Conservation (phyloP, 2,329 filamentous ascomycete species). For the Calonectria henricotiae region DNA sequence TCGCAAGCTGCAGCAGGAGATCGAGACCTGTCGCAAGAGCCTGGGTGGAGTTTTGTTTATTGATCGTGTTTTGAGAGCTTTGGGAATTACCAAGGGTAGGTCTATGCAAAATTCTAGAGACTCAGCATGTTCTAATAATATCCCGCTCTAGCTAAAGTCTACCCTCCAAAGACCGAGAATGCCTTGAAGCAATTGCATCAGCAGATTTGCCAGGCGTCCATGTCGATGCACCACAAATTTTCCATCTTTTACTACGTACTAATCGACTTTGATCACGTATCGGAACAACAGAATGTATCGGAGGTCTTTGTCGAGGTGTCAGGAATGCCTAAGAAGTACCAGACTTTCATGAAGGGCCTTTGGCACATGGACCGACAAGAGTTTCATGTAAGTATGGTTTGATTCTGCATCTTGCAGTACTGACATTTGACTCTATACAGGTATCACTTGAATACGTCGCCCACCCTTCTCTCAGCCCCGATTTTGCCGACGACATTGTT, state of each 20-base stretch:
- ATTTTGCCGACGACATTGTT: conserved; percentile 89
- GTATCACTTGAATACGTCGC: conserved; percentile 82
- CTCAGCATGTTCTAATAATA: conserved; percentile 17
- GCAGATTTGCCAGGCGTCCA: conserved; percentile 76
- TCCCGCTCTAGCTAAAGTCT: conserved; percentile 71
- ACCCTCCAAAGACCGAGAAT: conserved; percentile 81
- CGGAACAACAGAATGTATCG: conserved; percentile 68
- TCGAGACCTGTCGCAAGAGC: conserved; percentile 77
- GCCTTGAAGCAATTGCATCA: conserved; percentile 80
- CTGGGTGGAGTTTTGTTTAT: conserved; percentile 84
- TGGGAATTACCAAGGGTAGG: conserved; percentile 80
- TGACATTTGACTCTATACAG: conserved; percentile 56
- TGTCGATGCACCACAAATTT: conserved; percentile 83
- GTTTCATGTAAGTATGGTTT: conserved; percentile 69
- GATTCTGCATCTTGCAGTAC: not conserved
- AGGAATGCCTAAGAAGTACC: conserved; percentile 82
- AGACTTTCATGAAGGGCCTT: conserved; percentile 85
- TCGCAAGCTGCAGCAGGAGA: conserved; percentile 73
- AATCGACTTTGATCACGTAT: conserved; percentile 77
- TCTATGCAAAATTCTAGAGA: accelerated
- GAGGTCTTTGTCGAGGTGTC: conserved; percentile 74
- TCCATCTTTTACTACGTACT: conserved; percentile 89
- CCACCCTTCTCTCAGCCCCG: conserved; percentile 84
- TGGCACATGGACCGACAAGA: conserved; percentile 85
- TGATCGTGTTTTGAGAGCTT: conserved; percentile 80